A percentile compares a stretch with the other conserved stretches of the same genome.
Conservation (phyloP, 2,329 filamentous ascomycete genomes). For the Trichothecium roseum region DNA sequence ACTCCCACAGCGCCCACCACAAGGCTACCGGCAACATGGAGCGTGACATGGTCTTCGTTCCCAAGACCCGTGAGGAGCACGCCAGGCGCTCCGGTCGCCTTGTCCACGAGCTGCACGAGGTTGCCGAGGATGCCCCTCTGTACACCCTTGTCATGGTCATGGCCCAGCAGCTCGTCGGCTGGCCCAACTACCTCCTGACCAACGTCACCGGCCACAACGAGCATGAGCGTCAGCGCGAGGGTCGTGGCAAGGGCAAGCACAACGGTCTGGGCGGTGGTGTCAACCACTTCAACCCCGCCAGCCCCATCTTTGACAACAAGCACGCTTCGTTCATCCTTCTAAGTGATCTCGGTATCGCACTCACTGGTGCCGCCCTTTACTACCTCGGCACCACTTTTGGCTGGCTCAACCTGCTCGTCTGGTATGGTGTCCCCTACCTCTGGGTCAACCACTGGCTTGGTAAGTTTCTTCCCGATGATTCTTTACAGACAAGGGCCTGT, state of each 20-base stretch:
- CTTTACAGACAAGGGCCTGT: no score
- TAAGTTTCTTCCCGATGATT: slow-evolving; percentile 38
- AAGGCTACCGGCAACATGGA: slow-evolving; percentile 96
- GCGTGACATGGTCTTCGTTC: slow-evolving; percentile 98
- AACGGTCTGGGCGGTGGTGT: slow-evolving; percentile 75
- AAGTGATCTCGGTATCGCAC: slow-evolving; percentile 70
- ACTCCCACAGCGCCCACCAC: slow-evolving; percentile 98
- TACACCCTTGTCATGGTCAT: slow-evolving; percentile 65
- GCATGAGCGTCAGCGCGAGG: slow-evolving; percentile 85
- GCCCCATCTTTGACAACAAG: slow-evolving; percentile 84
- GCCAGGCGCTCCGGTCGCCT: slow-evolving; percentile 64
- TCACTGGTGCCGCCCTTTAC: slow-evolving; percentile 52
- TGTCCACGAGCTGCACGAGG: slow-evolving; percentile 73
- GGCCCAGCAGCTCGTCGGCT: slow-evolving; percentile 80
- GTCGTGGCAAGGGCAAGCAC: slow-evolving; percentile 82
- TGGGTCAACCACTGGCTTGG: slow-evolving; percentile 99
- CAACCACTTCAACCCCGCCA: slow-evolving; percentile 87
- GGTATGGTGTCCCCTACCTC: slow-evolving; percentile 91
- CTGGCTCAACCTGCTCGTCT: slow-evolving; percentile 77
- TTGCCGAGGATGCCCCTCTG: slow-evolving; percentile 91
- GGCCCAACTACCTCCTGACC: slow-evolving; percentile 81
- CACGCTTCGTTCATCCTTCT: slow-evolving; percentile 80
- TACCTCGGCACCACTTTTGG: slow-evolving; percentile 69
- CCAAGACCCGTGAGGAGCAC: slow-evolving; percentile 76
- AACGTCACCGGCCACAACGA: slow-evolving; percentile 96